Base-by-base conservation (phyloP, 371 early-diverging fungal genomes). In the Conidiobolus incongruus region DNA sequence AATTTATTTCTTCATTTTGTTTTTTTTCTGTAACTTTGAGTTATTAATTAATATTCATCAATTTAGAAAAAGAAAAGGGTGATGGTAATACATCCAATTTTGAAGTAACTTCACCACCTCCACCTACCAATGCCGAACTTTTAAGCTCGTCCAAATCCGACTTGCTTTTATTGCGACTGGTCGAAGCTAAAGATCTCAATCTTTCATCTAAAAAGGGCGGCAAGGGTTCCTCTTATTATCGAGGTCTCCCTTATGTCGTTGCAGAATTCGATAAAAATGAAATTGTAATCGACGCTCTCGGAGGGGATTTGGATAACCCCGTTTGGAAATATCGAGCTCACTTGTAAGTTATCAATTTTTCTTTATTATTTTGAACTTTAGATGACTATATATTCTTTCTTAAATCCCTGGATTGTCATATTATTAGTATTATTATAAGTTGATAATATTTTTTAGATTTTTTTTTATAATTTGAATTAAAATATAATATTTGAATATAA, bases 251-350 rank as follows among this genome's bases (percentile, higher is more conserved):
- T 3, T 91, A 86, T 52, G 75, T 75, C 17, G 87, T 91, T 7
- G 58, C 88, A 20, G 89, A 88, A 60, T 88, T 89, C 49, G 92
- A 91, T 63, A 84, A 84, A 70, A 88, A 88, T 56, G 88, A 91
- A 59, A 66, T 84, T 29, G 63, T 84, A 43, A 81, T 83, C 21
- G 72, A 80, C 51, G 77, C 84, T n/a, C 57, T 76, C 13, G 82
- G 76, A 20, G 78, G 79, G 22, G 80, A 77, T 48, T 60, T 74
- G 39, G 58, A 61, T 19, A 75, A 72, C 47, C 81, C 87, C n/a
- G 57, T 72, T 26, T 90, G 86, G 78, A 74, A 81, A 45, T 79
- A 84, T 57, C 61, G 77, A 43, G 82, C 86, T 24, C 69, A 76
- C 51, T 90, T 90, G 87, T 89, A 77, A 75, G 77, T 72, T 29